Evolutionary conservation across 352 stramenopile species (phyloP).

Genomic region (Thalassiosira exigua): DNA sequence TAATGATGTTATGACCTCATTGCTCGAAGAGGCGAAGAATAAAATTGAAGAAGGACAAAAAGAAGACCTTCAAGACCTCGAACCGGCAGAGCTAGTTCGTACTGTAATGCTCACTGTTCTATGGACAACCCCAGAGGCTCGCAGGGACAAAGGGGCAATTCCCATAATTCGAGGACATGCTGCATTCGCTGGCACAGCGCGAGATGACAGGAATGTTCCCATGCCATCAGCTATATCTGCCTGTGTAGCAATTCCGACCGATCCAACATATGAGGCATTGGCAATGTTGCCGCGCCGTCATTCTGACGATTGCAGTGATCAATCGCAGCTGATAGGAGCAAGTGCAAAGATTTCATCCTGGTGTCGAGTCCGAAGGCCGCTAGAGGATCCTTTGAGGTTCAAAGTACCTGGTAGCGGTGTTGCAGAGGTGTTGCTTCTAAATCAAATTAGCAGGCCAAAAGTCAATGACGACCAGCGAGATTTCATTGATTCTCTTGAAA

Average conservation of each 20-base stretch:
- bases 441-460: conserved; percentile 38
- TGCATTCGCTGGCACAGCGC: conserved; percentile 30
- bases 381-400: conserved; percentile 75
- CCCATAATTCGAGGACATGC: conserved; percentile 61
- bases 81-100: conserved; percentile 35
- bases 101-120: conserved; percentile 67
- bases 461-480: conserved; percentile 9
- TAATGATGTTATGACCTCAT: background rate
- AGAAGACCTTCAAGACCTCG: conserved; percentile 6
- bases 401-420: conserved; percentile 54
- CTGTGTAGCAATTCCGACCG: conserved; percentile 55
- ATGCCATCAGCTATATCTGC: conserved; percentile 54
- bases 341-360: conserved; percentile 73
- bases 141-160: conserved; percentile 13
- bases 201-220: background rate
- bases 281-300: conserved; percentile 42
- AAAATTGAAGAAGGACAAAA: conserved; percentile 4
- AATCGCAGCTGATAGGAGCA: too few relatives aligned
- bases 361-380: conserved; percentile 58
- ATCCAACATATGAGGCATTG: conserved; percentile 28
- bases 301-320: conserved; percentile 7
- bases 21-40: conserved; percentile 2
- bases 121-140: conserved; percentile 54
- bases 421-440: conserved; percentile 71
- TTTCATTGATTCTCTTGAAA: conserved; percentile 61